Percentiles rank a stretch among this genome's conserved stretches.
These are phyloP conservation scores for Kodamaea fungicola DNA, from an alignment of 1,139 yeast species.

Conservation along the genomic window DNA sequence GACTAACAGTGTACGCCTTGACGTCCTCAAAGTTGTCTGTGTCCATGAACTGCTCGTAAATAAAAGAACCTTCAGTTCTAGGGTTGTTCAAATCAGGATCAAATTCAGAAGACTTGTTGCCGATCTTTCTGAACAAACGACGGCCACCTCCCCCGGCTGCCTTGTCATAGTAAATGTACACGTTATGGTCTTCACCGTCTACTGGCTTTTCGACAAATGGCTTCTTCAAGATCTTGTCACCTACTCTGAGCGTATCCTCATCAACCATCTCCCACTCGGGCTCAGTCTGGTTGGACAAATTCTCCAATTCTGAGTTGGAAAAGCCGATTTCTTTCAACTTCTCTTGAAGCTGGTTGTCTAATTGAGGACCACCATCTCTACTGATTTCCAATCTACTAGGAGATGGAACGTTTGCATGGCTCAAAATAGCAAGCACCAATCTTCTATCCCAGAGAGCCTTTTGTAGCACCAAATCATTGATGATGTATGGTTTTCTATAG, in stretches of 20 bases:
- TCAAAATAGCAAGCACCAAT: slow-evolving; percentile 75
- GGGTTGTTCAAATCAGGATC: slow-evolving; percentile 76
- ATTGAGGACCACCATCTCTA: slow-evolving; percentile 94
- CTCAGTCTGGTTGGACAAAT: slow-evolving; percentile 66
- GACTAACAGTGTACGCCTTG: slow-evolving; percentile 96
- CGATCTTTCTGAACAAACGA: slow-evolving; percentile 88
- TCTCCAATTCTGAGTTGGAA: slow-evolving; percentile 44
- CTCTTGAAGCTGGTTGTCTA: slow-evolving; percentile 57
- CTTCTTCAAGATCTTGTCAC: slow-evolving; percentile 68
- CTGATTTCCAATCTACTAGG: slow-evolving; percentile 86
- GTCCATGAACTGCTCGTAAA: slow-evolving; percentile 95
- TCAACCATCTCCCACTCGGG: slow-evolving; percentile 89
- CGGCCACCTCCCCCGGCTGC: slow-evolving; percentile 98
- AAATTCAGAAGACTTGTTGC: slow-evolving; percentile 94
- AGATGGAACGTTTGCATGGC: slow-evolving; percentile 81
- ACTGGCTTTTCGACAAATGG: slow-evolving; percentile 99
- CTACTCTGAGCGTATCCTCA: slow-evolving; percentile 76
- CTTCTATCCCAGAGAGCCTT: slow-evolving; percentile 96
- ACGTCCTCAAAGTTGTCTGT: slow-evolving; percentile 98
- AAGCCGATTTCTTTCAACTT: slow-evolving; percentile 37
- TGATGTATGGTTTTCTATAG: slow-evolving; percentile 81
- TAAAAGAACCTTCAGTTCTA: slow-evolving; percentile 85
- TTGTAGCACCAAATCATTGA: slow-evolving; percentile 88
- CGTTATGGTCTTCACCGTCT: slow-evolving; percentile 98
- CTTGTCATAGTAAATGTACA: slow-evolving; percentile 84